Percentiles rank a stretch among this genome's conserved stretches.
Evolutionary conservation across 2,329 filamentous ascomycete genomes (phyloP).

Genomic region (Camillea tinctor): DNA sequence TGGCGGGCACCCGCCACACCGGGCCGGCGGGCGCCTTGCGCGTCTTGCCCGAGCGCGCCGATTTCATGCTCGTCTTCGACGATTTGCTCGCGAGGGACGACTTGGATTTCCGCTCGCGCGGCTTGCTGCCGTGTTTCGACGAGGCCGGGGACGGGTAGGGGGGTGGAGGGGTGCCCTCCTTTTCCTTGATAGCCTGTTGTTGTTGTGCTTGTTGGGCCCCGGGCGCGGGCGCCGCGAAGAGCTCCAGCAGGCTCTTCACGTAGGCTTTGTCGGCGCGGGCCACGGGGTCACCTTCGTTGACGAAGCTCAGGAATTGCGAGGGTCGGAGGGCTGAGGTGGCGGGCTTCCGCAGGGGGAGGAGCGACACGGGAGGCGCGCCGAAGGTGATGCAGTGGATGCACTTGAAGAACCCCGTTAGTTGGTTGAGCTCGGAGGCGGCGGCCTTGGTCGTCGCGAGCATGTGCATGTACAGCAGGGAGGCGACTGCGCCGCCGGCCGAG

Average conservation of each 20-base stretch:
- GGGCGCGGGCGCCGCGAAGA: slow-evolving; percentile 64
- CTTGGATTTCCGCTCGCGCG: slow-evolving; percentile 30
- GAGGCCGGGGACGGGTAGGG: not conserved
- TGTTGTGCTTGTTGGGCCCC: no score
- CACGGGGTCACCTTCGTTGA: slow-evolving; percentile 86
- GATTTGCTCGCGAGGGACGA: slow-evolving; percentile 16
- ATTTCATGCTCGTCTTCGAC: slow-evolving; percentile 25
- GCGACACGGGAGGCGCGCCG: slow-evolving; percentile 75
- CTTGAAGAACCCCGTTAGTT: slow-evolving; percentile 69
- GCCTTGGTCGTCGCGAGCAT: slow-evolving; percentile 63
- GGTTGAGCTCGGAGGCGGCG: slow-evolving; percentile 66
- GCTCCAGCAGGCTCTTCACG: slow-evolving; percentile 67
- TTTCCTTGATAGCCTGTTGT: no score
- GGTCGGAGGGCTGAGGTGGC: slow-evolving; percentile 50
- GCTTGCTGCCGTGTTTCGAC: slow-evolving; percentile 18
- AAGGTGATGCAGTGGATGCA: slow-evolving; percentile 83
- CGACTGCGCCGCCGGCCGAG: slow-evolving; percentile 81
- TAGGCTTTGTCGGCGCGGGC: slow-evolving; percentile 75
- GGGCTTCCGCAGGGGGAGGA: slow-evolving; percentile 66
- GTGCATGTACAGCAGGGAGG: slow-evolving; percentile 75
- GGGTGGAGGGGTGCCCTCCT: slow-evolving; percentile 4
- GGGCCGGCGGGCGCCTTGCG: slow-evolving; percentile 32
- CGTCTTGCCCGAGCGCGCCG: slow-evolving; percentile 13
- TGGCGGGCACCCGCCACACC: slow-evolving; percentile 64
- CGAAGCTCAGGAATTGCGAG: slow-evolving; percentile 74